Evolutionary conservation across 129 eudicot species (phyloP).

Genomic region (Flaveria trinervia): DNA sequence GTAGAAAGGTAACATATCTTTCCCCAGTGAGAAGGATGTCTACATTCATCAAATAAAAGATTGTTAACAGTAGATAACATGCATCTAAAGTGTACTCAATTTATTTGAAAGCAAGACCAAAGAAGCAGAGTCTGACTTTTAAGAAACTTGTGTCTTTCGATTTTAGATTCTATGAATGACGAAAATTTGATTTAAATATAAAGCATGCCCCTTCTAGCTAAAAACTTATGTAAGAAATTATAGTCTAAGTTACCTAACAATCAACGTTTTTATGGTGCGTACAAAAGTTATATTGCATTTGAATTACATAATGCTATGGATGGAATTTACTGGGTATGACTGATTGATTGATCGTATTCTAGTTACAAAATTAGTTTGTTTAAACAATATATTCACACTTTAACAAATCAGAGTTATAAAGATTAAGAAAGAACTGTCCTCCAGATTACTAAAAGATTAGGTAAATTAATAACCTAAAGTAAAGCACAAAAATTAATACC

Average conservation of each 20-base stretch:
- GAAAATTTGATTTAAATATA: no score
- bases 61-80: background rate
- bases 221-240: background rate
- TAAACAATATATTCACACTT: background rate
- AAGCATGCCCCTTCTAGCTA: no score
- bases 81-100: constrained; percentile 3
- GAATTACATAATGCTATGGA: background rate
- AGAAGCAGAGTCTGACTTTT: constrained; percentile 5
- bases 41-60: constrained; percentile 40
- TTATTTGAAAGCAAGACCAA: background rate
- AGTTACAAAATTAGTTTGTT: no score
- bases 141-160: constrained; percentile 1
- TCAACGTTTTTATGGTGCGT: background rate
- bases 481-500: background rate
- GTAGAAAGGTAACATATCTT: constrained; percentile 83
- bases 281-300: background rate
- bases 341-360: no score
- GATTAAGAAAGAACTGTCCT: background rate
- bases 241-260: background rate
- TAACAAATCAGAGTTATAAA: background rate
- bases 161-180: background rate
- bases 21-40: constrained; percentile 99
- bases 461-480: background rate
- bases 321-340: no score
- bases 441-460: background rate